These are phyloP conservation scores for Arabidopsis lyrata DNA, from an alignment of 441 rosid genomes.

Conservation along the genomic window DNA sequence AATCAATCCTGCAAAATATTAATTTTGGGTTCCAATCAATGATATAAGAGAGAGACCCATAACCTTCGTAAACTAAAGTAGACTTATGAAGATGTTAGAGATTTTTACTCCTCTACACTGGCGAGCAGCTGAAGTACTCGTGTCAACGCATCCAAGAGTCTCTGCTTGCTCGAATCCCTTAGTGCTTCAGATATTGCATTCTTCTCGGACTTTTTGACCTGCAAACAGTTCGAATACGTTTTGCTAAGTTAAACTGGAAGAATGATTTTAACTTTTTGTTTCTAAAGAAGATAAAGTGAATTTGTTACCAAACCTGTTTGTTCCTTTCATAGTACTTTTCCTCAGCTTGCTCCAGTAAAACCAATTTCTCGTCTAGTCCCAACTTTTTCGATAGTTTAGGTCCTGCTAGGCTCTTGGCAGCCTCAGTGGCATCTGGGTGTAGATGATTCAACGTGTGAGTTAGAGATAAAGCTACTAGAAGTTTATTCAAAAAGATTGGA, in stretches of 20 bases:
- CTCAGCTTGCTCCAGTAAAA: slow-evolving; percentile 78
- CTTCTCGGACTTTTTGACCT: slow-evolving; percentile 70
- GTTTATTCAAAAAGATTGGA: slow-evolving; percentile 2
- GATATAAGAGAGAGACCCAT: slow-evolving; percentile 15
- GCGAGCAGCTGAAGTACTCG: slow-evolving; percentile 66
- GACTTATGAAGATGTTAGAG: neutral
- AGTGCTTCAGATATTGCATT: slow-evolving; percentile 69
- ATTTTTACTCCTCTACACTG: slow-evolving; percentile 48
- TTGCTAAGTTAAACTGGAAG: slow-evolving; percentile 5
- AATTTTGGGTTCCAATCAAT: slow-evolving; percentile 3
- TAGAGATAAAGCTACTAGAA: neutral
- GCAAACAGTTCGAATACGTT: slow-evolving; percentile 34
- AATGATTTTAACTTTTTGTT: slow-evolving; percentile 5
- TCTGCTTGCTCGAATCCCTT: slow-evolving; percentile 78
- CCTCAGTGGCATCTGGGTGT: slow-evolving; percentile 62
- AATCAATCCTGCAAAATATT: slow-evolving; percentile 58
- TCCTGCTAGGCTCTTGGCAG: slow-evolving; percentile 51
- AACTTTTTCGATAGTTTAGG: slow-evolving; percentile 60
- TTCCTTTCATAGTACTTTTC: slow-evolving; percentile 64
- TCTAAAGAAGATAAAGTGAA: slow-evolving; percentile 13
- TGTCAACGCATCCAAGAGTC: slow-evolving; percentile 64
- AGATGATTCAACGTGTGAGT: slow-evolving; percentile 2
- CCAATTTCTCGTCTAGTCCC: slow-evolving; percentile 70
- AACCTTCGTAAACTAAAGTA: neutral
- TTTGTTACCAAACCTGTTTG: slow-evolving; percentile 63